phyloP scores from a whole-genome alignment of 441 rosid genomes.

The Gossypium trilobum region DNA sequence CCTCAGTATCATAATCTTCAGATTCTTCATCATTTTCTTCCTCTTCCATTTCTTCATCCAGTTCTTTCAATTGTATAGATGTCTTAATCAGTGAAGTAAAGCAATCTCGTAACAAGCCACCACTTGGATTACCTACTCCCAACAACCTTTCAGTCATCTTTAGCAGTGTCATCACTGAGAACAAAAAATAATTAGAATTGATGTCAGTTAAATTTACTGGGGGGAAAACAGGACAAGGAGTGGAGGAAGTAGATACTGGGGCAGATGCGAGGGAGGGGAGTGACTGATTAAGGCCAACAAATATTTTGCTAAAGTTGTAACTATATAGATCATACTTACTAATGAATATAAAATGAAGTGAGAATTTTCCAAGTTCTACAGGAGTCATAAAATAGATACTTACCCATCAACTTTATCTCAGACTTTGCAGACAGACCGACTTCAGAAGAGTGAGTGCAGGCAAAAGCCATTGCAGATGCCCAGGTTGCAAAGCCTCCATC shows the following conservation, averaged over 20 bases:
- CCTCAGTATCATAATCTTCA: constrained; percentile 27
- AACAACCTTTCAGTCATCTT: constrained; percentile 56
- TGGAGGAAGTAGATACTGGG: background rate
- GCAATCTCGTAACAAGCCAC: constrained; percentile 39
- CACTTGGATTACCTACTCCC: constrained; percentile 32
- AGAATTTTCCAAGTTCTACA: background rate
- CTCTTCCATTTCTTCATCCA: constrained; percentile 47
- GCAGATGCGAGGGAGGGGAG: background rate
- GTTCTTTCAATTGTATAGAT: constrained; percentile 43
- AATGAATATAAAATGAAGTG: background rate
- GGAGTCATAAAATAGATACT: constrained; percentile 14
- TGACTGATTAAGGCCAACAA: background rate
- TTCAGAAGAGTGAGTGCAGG: constrained; percentile 36
- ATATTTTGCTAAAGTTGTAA: background rate
- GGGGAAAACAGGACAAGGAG: background rate
- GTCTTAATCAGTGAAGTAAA: constrained; percentile 54
- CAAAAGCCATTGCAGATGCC: constrained; percentile 54
- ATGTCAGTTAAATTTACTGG: background rate
- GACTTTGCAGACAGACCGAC: constrained; percentile 35
- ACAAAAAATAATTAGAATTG: constrained; percentile 3
- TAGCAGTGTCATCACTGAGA: constrained; percentile 52
- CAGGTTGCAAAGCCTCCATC: constrained; percentile 53
- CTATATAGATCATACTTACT: background rate
- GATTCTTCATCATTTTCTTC: constrained; percentile 43
- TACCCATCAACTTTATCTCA: constrained; percentile 63